These are phyloP conservation scores for Fusarium sp. DNA, from an alignment of 2,329 filamentous ascomycete species.

Conservation along the genomic window DNA sequence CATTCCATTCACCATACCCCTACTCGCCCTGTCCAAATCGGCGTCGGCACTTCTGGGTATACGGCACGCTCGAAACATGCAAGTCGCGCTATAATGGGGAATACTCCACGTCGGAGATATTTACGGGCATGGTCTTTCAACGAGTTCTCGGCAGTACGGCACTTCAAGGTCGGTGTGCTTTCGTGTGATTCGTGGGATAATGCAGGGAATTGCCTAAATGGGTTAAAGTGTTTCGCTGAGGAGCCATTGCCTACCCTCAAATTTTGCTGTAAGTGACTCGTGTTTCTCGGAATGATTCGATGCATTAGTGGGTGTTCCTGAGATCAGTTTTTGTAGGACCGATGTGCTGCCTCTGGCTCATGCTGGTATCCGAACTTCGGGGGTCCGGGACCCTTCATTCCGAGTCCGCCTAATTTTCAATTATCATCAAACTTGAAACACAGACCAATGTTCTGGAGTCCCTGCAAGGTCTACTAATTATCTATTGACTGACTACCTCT, in stretches of 20 bases:
- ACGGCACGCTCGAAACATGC: neutral
- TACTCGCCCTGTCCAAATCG: neutral
- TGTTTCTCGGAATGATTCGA: neutral
- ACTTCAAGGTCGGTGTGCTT: neutral
- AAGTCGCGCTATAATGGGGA: neutral
- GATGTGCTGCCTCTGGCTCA: neutral
- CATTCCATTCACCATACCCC: neutral
- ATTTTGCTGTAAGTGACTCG: neutral
- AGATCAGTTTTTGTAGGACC: neutral
- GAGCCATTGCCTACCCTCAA: neutral
- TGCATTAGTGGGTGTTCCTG: neutral
- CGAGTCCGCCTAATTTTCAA: rapidly evolving
- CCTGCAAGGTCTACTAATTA: rapidly evolving
- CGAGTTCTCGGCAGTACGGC: neutral
- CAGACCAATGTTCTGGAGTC: rapidly evolving
- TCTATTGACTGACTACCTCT: rapidly evolving
- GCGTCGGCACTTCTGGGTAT: neutral
- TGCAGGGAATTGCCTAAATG: neutral
- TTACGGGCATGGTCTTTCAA: neutral
- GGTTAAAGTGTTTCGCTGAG: neutral
- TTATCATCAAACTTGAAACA: neutral
- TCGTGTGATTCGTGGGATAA: neutral
- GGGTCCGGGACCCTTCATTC: no score
- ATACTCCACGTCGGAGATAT: neutral
- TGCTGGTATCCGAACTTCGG: no score